Evolutionary conservation across 202 grass and related monocot species (phyloP), one percentile per base, ranked within the genome.

Genomic region (Panicum hallii): DNA sequence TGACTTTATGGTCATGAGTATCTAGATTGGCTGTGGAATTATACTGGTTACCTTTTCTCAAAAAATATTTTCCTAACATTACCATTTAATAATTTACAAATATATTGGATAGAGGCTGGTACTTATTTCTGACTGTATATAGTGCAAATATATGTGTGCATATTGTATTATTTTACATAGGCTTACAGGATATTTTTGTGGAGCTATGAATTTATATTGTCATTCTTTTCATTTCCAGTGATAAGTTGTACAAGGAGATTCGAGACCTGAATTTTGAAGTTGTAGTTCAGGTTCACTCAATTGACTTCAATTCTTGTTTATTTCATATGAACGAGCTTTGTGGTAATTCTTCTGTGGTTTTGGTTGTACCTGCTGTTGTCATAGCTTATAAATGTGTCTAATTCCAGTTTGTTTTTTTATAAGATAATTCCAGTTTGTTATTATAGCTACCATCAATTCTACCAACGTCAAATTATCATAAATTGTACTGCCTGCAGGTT

Each of bases 201-300:
- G 14, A 81, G 12, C 14, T 70, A 63, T 70, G 52, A 16, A 40
- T 75, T 80, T 67, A 58, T 75, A 44, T 63, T 47, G 1, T 5
- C 76, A 3, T 26, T 80, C 45, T 72, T 73, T 75, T 80, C 10
- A 28, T 52, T 85, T 86, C 78, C 89, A 98, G 95, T 60, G 96
- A 99, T 74, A 99, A 99, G 81, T 91, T 99, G 86, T 99, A 92
- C 88, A 95, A 92, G 91, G 96, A 99, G 87, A 99, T 94, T 70
- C 88, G 96, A 63, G 96, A 99, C 77, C 88, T 99, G 76, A 95
- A 95, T 83, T 99, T 95, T 87, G 91, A 99, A 89, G 93, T 95
- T 71, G 96, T 99, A 69, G 93, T 95, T 88, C 91, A 99, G 96
- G 96, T 95, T 92, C 4, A 26, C 32, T 82, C 52, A 20, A 70